Evolutionary conservation across 2,329 filamentous ascomycete species (phyloP).

Genomic region (Chrysosporium queenslandicum): DNA sequence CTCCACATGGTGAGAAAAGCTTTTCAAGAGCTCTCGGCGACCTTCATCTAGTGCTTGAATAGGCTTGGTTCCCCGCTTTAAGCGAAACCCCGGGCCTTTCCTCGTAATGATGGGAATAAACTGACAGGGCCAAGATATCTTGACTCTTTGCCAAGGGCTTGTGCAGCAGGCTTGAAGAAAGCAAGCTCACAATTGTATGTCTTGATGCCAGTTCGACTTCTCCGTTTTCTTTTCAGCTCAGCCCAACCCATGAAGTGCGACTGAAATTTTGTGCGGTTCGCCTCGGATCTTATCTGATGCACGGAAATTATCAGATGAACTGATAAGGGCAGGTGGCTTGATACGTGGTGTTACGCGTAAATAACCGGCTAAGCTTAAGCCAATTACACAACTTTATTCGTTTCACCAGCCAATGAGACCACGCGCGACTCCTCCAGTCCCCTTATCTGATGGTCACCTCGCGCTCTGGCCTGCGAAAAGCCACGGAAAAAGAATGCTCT

Average conservation of each 20-base stretch:
- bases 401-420: background rate
- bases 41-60: conserved; percentile 3
- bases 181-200: no score
- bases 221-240: no score
- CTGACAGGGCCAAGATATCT: background rate
- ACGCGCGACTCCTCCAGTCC: background rate
- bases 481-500: background rate
- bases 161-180: no score
- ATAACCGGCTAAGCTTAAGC: conserved; percentile 2
- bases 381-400: background rate
- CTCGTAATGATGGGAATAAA: background rate
- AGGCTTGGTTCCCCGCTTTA: background rate
- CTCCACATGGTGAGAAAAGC: background rate
- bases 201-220: no score
- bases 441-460: background rate
- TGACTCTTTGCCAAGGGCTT: background rate
- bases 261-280: background rate
- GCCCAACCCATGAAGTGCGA: no score
- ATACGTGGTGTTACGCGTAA: conserved; percentile 5
- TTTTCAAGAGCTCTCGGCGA: conserved; percentile 1
- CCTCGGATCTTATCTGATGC: conserved; percentile 6
- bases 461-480: background rate
- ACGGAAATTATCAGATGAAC: background rate
- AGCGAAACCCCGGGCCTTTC: background rate
- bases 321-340: background rate